Percentiles rank a stretch among this genome's conserved stretches.
phyloP scores from a whole-genome alignment of 768 basidiomycete genomes.

The Rossbeevera mucosa region DNA sequence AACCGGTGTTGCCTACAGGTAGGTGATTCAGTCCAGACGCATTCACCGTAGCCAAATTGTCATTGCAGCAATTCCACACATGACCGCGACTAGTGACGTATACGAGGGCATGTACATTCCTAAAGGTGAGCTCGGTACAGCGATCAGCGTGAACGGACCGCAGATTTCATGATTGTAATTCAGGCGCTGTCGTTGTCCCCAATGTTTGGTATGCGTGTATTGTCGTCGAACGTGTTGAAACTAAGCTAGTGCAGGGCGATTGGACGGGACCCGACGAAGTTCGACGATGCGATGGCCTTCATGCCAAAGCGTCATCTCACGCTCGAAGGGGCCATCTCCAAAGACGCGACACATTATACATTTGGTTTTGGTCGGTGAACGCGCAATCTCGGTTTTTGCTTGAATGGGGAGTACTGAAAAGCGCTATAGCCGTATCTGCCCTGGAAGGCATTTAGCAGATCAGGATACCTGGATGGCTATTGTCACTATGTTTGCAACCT shows the following conservation, averaged over 20 bases:
- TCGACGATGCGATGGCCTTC: constrained; percentile 50
- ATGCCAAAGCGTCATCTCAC: constrained; percentile 53
- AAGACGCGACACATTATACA: not conserved
- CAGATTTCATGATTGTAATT: not conserved
- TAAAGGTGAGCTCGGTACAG: constrained; percentile 15
- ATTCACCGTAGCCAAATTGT: not conserved
- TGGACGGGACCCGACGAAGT: constrained; percentile 46
- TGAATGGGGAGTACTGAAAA: not conserved
- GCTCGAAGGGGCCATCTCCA: constrained; percentile 9
- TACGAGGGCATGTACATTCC: constrained; percentile 30
- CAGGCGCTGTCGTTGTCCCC: constrained; percentile 19
- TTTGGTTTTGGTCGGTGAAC: constrained; percentile 29
- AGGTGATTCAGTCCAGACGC: not conserved
- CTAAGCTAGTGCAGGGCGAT: constrained; percentile 35
- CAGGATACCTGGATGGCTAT: constrained; percentile 30
- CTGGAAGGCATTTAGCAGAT: constrained; percentile 33
- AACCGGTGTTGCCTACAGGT: constrained; percentile 27
- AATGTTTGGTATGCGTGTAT: constrained; percentile 22
- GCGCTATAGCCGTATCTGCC: constrained; percentile 26
- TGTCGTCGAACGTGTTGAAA: not conserved
- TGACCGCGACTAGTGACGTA: constrained; percentile 22
- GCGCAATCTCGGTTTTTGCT: not conserved
- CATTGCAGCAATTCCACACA: constrained; percentile 21
- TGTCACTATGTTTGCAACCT: constrained; percentile 28
- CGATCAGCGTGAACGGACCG: not conserved